Percentiles rank a stretch among this genome's conserved stretches.
Conservation (phyloP, 2,329 filamentous ascomycete species). For the Penicillium sp. region DNA sequence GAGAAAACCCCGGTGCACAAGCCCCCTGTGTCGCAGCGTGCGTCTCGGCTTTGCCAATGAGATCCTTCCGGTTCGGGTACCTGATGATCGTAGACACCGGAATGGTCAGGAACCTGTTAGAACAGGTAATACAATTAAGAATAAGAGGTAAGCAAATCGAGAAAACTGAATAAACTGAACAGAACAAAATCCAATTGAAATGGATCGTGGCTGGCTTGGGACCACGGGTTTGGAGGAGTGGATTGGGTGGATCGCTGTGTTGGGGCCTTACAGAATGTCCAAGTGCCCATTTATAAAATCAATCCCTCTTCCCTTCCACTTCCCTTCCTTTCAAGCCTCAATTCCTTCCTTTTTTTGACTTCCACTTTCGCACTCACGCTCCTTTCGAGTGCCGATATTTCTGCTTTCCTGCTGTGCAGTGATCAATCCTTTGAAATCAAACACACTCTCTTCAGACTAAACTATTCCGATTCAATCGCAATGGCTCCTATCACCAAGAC, state of each 20-base stretch:
- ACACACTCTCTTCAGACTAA: conserved; percentile 1
- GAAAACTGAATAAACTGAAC: too few relatives aligned
- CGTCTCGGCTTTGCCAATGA: neutral
- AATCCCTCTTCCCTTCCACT: neutral
- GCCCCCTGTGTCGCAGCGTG: neutral
- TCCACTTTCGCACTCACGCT: conserved; percentile 6
- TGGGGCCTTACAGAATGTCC: neutral
- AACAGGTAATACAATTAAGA: too few relatives aligned
- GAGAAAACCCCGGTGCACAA: neutral
- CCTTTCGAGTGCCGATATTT: conserved; percentile 17
- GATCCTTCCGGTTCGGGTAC: conserved; percentile 4
- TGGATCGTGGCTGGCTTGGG: conserved; percentile 1
- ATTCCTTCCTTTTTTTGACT: conserved; percentile 11
- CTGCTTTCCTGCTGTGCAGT: conserved; percentile 31
- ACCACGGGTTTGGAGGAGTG: neutral
- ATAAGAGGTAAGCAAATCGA: too few relatives aligned
- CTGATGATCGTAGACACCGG: neutral
- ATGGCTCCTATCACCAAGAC: conserved; percentile 42
- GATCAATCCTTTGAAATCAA: conserved; percentile 10
- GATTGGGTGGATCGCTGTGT: neutral
- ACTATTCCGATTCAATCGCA: conserved; percentile 10
- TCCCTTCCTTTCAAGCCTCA: neutral
- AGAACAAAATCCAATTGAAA: neutral
- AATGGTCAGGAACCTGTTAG: too few relatives aligned
- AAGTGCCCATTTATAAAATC: conserved; percentile 4